phyloP scores from a whole-genome alignment of 2,329 filamentous ascomycete species.

The Penicillium sp. region DNA sequence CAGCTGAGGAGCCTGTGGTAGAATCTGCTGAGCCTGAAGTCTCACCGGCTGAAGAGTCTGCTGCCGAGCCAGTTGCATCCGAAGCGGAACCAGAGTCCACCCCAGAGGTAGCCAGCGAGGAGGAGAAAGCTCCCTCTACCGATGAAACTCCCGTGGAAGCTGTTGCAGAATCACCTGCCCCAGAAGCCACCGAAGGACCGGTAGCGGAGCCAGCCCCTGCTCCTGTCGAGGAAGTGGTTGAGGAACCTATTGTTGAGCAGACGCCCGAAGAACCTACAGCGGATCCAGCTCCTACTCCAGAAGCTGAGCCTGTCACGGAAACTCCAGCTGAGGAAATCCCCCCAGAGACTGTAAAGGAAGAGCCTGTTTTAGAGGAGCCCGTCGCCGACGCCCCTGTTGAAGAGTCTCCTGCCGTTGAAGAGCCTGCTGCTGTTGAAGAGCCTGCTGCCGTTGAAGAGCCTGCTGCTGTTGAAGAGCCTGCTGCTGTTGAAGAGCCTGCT shows the following conservation, averaged over 20 bases:
- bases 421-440: background rate
- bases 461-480: background rate
- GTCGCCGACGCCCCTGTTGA: background rate
- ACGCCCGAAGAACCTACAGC: background rate
- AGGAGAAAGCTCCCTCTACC: background rate
- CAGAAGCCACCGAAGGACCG: background rate
- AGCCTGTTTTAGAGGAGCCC: background rate
- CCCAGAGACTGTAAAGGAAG: background rate
- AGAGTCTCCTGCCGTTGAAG: background rate
- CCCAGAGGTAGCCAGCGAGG: background rate
- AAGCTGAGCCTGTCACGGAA: background rate
- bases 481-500: background rate
- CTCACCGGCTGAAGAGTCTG: conserved; percentile 10
- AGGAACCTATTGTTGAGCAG: background rate
- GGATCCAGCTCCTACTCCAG: background rate
- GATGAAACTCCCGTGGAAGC: background rate
- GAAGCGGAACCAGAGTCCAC: background rate
- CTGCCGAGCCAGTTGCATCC: conserved; percentile 8
- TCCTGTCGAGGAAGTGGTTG: background rate
- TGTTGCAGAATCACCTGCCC: background rate
- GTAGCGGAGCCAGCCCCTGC: conserved; percentile 5
- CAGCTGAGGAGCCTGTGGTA: background rate
- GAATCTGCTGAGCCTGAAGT: background rate
- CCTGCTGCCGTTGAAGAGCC: background rate
- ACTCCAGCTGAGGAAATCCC: background rate